A percentile compares a stretch with the other conserved stretches of the same genome.
phyloP scores from a whole-genome alignment of 2,329 filamentous ascomycete species.

The Paraphoma chrysanthemicola region DNA sequence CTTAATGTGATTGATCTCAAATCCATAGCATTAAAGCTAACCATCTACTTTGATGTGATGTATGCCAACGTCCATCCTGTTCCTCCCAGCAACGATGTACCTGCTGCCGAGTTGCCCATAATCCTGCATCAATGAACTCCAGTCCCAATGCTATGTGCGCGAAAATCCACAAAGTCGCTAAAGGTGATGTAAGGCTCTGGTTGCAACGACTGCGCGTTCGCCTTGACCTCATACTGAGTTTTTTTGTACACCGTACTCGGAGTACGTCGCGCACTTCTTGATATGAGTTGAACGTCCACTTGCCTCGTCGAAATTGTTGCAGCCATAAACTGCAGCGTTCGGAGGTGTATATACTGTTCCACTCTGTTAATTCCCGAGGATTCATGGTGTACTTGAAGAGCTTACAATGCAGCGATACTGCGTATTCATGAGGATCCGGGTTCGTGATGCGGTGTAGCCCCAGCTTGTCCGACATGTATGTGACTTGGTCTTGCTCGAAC shows the following conservation, averaged over 20 bases:
- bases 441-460: slow-evolving; percentile 86
- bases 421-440: slow-evolving; percentile 71
- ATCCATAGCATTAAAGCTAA: too few relatives aligned
- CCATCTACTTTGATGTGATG: not conserved
- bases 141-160: too few relatives aligned
- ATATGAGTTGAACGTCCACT: slow-evolving; percentile 62
- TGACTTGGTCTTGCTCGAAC: slow-evolving; percentile 75
- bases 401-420: slow-evolving; percentile 81
- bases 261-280: slow-evolving; percentile 40
- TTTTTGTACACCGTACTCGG: slow-evolving; percentile 36
- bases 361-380: slow-evolving; percentile 3
- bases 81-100: not conserved
- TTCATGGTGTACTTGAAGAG: slow-evolving; percentile 11
- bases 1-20: too few relatives aligned
- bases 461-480: slow-evolving; percentile 90
- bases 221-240: not conserved
- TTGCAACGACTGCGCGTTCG: not conserved
- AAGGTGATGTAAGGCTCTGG: too few relatives aligned
- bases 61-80: not conserved
- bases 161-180: too few relatives aligned
- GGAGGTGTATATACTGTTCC: slow-evolving; percentile 78
- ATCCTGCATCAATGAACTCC: not conserved
- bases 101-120: not conserved
- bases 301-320: slow-evolving; percentile 78
- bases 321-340: slow-evolving; percentile 83